Evolutionary conservation across 495 filamentous ascomycete species (phyloP).

Genomic region (Neurospora africana): DNA sequence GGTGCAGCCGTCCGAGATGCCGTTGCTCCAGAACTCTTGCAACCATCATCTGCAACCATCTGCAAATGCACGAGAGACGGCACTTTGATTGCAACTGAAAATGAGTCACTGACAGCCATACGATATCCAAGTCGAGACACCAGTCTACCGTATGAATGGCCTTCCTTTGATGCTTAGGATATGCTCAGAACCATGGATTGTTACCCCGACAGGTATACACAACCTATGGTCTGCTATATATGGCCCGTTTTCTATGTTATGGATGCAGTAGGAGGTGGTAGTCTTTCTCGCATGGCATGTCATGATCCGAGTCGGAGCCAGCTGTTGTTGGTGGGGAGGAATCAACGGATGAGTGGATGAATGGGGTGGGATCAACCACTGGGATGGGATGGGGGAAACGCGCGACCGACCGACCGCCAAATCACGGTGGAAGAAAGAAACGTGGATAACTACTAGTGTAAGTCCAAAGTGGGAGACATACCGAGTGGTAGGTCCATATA

Average conservation of each 20-base stretch:
- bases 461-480: not conserved
- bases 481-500: not conserved
- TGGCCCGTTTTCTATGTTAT: not conserved
- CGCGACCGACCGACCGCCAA: not conserved
- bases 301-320: not conserved
- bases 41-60: not conserved
- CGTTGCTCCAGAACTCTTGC: not conserved
- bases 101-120: constrained; percentile 24
- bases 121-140: constrained; percentile 4
- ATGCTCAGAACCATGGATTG: not conserved
- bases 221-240: not conserved
- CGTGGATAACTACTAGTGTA: not conserved
- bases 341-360: not conserved
- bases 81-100: not conserved
- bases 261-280: not conserved
- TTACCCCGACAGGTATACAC: not conserved
- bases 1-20: not conserved
- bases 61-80: constrained; percentile 10
- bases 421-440: not conserved
- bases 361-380: not conserved
- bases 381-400: not conserved
- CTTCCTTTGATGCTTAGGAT: not conserved
- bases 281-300: not conserved
- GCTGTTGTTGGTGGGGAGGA: not conserved
- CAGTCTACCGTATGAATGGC: not conserved